phyloP scores from a whole-genome alignment of 2,329 filamentous ascomycete genomes.

The Alternaria dauci region DNA sequence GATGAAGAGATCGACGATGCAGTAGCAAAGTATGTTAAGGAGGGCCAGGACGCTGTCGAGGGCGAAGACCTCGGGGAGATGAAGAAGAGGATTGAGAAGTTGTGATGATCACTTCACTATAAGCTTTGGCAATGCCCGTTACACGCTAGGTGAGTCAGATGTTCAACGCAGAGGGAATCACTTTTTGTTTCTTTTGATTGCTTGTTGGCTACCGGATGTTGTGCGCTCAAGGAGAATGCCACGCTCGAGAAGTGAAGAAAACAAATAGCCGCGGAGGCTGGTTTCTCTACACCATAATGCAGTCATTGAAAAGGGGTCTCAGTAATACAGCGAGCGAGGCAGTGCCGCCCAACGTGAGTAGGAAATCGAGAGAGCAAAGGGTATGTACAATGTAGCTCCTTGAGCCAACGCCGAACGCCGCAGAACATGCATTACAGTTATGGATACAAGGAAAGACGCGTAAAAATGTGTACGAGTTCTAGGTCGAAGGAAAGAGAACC shows the following conservation, averaged over 20 bases:
- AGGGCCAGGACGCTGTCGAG: slow-evolving; percentile 57
- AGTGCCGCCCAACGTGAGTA: slow-evolving; percentile 1
- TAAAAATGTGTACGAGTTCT: not conserved
- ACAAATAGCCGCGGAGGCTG: not conserved
- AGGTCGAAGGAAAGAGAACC: not conserved
- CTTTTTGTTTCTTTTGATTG: not conserved
- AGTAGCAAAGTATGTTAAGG: slow-evolving; percentile 56
- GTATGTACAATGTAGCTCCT: slow-evolving; percentile 19
- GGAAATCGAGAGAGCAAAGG: slow-evolving; percentile 12
- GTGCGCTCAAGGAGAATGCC: not conserved
- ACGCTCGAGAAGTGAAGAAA: slow-evolving; percentile 12
- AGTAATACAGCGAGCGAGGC: slow-evolving; percentile 17
- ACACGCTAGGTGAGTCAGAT: no score
- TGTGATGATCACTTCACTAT: slow-evolving; percentile 7
- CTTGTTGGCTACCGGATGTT: not conserved
- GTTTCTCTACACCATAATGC: slow-evolving; percentile 7
- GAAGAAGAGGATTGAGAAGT: slow-evolving; percentile 32
- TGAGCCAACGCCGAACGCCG: slow-evolving; percentile 12
- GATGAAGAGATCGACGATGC: slow-evolving; percentile 57
- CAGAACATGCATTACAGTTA: slow-evolving; percentile 13
- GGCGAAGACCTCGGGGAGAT: slow-evolving; percentile 62
- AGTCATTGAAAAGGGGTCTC: slow-evolving; percentile 1
- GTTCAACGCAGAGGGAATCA: no score
- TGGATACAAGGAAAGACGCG: slow-evolving; percentile 7
- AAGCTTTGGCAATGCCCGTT: no score